phyloP scores from a whole-genome alignment of 164 flowering plant genomes.

The Nymphaea thermarum region DNA sequence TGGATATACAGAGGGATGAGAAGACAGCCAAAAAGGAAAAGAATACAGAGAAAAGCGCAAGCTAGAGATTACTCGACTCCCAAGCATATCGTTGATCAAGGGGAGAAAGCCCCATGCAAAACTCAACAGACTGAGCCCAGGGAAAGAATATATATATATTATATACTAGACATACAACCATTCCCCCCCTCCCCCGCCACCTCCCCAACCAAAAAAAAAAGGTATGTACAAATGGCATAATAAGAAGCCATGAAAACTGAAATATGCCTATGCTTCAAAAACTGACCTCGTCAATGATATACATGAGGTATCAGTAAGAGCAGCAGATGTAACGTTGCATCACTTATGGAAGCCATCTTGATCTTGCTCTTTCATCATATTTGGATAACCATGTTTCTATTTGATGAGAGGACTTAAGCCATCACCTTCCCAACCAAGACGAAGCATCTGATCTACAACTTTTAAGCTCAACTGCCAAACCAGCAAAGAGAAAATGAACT shows the following conservation, averaged over 20 bases:
- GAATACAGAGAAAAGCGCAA: no score
- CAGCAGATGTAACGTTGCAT: background rate
- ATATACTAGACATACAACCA: no score
- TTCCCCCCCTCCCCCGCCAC: no score
- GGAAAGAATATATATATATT: no score
- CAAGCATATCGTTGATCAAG: background rate
- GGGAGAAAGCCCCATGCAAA: background rate
- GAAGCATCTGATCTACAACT: conserved; percentile 96
- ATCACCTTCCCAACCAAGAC: conserved; percentile 98
- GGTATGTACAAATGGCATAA: background rate
- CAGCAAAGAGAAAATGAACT: background rate
- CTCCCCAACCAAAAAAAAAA: background rate
- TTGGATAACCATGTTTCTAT: conserved; percentile 8
- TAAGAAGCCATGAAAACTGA: background rate
- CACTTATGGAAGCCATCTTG: background rate
- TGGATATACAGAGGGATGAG: no score
- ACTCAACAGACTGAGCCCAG: background rate
- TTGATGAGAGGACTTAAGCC: conserved; percentile 80
- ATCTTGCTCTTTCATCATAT: background rate
- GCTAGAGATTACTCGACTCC: no score
- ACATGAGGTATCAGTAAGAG: background rate
- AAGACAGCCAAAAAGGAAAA: no score
- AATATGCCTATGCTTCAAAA: background rate
- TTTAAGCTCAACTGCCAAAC: conserved; percentile 78
- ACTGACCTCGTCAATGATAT: background rate